phyloP scores from a whole-genome alignment of 345 rosid species.

The Gossypium raimondii region DNA sequence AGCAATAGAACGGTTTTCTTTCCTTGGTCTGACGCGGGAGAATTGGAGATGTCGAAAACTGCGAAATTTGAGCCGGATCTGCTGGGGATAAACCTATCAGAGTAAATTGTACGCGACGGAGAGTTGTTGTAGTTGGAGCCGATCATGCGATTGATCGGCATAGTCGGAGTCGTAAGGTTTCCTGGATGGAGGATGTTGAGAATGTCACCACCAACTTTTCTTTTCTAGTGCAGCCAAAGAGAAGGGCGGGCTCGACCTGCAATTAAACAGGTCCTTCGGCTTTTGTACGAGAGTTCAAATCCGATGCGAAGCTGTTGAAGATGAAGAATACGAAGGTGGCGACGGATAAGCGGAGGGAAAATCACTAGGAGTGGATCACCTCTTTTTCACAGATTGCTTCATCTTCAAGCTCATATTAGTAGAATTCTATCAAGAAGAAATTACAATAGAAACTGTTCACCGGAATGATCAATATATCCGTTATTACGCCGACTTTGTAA shows the following conservation, averaged over 20 bases:
- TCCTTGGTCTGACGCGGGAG: constrained; percentile 41
- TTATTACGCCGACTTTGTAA: too few species aligned
- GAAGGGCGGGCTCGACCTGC: constrained; percentile 80
- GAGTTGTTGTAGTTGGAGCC: constrained; percentile 57
- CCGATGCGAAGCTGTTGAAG: constrained; percentile 29
- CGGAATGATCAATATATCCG: too few species aligned
- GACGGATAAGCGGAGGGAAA: constrained; percentile 52
- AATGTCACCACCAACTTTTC: background rate
- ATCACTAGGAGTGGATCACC: background rate
- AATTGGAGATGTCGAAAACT: constrained; percentile 52
- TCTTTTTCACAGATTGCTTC: background rate
- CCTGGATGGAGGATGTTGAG: too few species aligned
- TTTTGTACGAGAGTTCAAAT: too few species aligned
- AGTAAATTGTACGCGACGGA: constrained; percentile 78
- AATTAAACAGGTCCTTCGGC: constrained; percentile 45
- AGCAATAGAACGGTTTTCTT: constrained; percentile 62
- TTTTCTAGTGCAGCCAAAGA: constrained; percentile 38
- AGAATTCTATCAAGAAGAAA: too few species aligned
- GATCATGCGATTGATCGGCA: constrained; percentile 64
- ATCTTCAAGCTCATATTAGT: background rate
- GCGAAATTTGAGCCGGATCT: constrained; percentile 91
- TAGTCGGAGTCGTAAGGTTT: constrained; percentile 22
- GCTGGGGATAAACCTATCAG: constrained; percentile 93
- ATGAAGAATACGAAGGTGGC: constrained; percentile 52
- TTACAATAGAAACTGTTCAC: too few species aligned